Percentiles rank a stretch among this genome's conserved stretches.
phyloP scores from a whole-genome alignment of 2,329 filamentous ascomycete species.

The Cylindrodendrum hubeiense region DNA sequence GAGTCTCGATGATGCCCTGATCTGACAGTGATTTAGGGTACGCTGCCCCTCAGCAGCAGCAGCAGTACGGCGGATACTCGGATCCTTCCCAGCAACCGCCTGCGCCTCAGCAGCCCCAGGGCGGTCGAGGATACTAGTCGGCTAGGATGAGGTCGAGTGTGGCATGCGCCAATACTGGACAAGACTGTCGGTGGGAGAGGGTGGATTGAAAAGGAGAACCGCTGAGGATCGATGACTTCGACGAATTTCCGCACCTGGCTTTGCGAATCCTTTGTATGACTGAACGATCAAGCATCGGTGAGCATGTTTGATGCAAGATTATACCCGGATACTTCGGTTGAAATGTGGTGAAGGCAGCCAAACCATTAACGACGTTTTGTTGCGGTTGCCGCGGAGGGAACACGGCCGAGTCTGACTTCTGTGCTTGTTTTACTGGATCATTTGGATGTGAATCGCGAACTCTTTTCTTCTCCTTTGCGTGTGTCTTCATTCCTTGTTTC shows the following conservation, averaged over 20 bases:
- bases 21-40: conserved; percentile 48
- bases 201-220: conserved; percentile 21
- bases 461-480: conserved; percentile 14
- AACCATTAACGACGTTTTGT: conserved; percentile 46
- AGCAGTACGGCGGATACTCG: conserved; percentile 58
- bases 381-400: conserved; percentile 41
- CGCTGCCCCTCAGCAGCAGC: conserved; percentile 46
- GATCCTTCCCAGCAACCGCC: conserved; percentile 59
- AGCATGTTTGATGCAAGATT: conserved; percentile 46
- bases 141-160: conserved; percentile 10
- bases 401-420: conserved; percentile 31
- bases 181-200: conserved; percentile 19
- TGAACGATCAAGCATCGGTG: conserved; percentile 43
- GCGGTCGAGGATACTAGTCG: conserved; percentile 58
- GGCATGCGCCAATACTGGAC: conserved; percentile 10
- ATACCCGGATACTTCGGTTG: conserved; percentile 46
- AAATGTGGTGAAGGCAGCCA: conserved; percentile 40
- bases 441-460: conserved; percentile 33
- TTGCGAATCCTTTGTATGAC: conserved; percentile 44
- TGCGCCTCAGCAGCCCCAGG: conserved; percentile 52
- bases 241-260: conserved; percentile 40
- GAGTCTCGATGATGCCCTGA: background rate
- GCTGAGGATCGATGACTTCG: conserved; percentile 35
- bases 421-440: conserved; percentile 30
- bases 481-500: conserved; percentile 5